Evolutionary conservation across 257 asterid genomes (phyloP).

Genomic region (Solanum gracilifrons): DNA sequence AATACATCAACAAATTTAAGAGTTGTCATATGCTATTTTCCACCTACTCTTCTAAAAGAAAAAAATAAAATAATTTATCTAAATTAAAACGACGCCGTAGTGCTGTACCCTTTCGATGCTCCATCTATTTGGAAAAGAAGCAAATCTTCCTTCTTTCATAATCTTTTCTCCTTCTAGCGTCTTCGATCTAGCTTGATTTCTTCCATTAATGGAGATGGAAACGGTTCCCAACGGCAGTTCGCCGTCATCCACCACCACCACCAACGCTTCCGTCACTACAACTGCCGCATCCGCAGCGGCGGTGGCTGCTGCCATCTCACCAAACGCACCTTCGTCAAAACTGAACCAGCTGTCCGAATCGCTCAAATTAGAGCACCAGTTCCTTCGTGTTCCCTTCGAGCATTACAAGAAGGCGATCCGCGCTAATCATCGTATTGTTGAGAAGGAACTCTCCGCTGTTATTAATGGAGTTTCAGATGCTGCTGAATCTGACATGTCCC

Average conservation of each 20-base stretch:
- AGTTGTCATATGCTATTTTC: too few species aligned
- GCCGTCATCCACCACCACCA: constrained; percentile 4
- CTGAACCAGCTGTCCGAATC: constrained; percentile 51
- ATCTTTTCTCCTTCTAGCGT: neutral
- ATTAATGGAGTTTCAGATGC: constrained; percentile 48
- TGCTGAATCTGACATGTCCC: constrained; percentile 20
- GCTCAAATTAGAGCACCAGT: constrained; percentile 82
- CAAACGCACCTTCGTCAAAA: constrained; percentile 37
- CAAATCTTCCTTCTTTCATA: neutral
- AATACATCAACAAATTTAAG: too few species aligned
- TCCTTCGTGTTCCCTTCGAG: constrained; percentile 96
- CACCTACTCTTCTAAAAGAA: neutral
- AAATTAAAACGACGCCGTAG: neutral
- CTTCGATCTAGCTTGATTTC: neutral
- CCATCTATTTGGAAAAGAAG: neutral
- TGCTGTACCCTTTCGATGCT: neutral
- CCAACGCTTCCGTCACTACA: neutral
- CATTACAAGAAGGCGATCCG: constrained; percentile 93
- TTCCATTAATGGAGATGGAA: constrained; percentile 57
- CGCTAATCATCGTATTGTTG: constrained; percentile 75
- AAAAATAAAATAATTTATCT: neutral
- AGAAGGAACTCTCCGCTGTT: constrained; percentile 75
- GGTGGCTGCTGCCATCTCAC: neutral
- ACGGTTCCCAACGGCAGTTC: constrained; percentile 41
- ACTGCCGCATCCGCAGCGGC: constrained; percentile 4